Base-by-base conservation (phyloP, 768 basidiomycete species). In the Xanthoconium stramineum region DNA sequence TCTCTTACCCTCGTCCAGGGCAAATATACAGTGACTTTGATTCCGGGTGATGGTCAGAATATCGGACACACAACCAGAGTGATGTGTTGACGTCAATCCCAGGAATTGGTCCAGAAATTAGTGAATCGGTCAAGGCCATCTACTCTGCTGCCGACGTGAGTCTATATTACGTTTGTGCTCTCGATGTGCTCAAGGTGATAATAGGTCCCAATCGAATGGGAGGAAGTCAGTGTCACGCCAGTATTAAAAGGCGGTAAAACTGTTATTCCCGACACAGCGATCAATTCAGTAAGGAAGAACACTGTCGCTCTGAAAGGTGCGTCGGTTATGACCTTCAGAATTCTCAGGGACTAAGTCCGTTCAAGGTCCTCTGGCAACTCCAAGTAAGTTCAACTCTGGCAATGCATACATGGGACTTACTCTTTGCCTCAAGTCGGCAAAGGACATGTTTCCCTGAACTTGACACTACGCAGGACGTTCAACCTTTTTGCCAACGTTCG, bases 31-130 rank as follows among this genome's bases (percentile, higher is more conserved):
- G 95, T 98, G 54, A 98, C 97, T 42, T 78, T 98, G 57, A 94
- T 98, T 73, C 94, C 96, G 33, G 96, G 96, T 70, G 96, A 98
- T 71, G 95, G 95, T 95, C 56, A 69, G 69, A 35, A 29, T 38
- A 6, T 68, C 14, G 30, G 57, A 36, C 46, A 52, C 45, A 52
- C 55, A 36, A 52, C 35, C 29, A 45, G 40, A 37, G 53, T 49
- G 42, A 37, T 53, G 37, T 17, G 40, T 51, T 68, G 59, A 67
- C 61, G 47, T 62, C 56, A 56, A 32, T 19, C 15, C 19, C 65
- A 95, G 95, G 96, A 72, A 99, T 99, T 78, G 97, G 97, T 44
- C 95, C 97, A 37, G 97, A 99, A 79, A 98, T 99, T 65, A 91
- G 93, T 75, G 82, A 97, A 80, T 88, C 94, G 61, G 86, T 99